A percentile compares a stretch with the other conserved stretches of the same genome.
These are phyloP conservation scores for Clitopilus hobsonii DNA, from an alignment of 768 basidiomycete species.

Conservation along the genomic window DNA sequence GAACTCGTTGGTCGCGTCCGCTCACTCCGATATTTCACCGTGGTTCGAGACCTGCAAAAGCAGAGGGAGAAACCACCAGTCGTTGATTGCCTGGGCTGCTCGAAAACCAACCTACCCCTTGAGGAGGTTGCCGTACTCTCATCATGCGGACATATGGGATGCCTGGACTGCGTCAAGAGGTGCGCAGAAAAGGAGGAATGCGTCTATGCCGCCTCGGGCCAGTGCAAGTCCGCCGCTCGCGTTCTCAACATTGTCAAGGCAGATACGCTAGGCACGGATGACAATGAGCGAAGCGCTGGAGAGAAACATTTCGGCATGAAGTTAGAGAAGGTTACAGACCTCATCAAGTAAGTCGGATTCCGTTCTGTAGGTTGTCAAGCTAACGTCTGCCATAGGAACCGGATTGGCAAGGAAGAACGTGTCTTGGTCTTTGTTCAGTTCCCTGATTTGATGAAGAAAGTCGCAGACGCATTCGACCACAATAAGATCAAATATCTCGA, in stretches of 20 bases:
- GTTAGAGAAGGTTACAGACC: constrained; percentile 67
- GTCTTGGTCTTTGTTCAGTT: constrained; percentile 96
- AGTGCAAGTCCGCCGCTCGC: constrained; percentile 77
- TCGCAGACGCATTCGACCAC: constrained; percentile 72
- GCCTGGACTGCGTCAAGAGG: constrained; percentile 63
- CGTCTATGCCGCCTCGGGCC: constrained; percentile 62
- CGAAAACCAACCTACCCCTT: constrained; percentile 48
- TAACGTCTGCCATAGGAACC: constrained; percentile 37
- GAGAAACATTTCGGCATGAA: constrained; percentile 83
- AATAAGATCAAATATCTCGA: constrained; percentile 74
- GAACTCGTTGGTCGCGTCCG: constrained; percentile 88
- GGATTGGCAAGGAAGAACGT: constrained; percentile 71
- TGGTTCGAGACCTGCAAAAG: constrained; percentile 84
- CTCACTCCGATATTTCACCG: constrained; percentile 88
- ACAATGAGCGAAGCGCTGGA: constrained; percentile 63
- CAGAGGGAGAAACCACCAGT: constrained; percentile 56
- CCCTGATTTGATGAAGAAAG: constrained; percentile 88
- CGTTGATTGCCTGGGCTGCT: constrained; percentile 62
- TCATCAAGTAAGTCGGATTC: constrained; percentile 59
- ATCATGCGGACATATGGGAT: constrained; percentile 90
- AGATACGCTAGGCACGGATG: constrained; percentile 75
- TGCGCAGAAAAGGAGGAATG: constrained; percentile 80
- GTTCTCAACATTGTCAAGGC: constrained; percentile 80
- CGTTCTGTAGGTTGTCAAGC: not conserved
- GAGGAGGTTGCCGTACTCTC: constrained; percentile 80